These are phyloP conservation scores for Hyphopichia pseudoburtonii DNA, from an alignment of 1,139 yeast species.

Conservation along the genomic window DNA sequence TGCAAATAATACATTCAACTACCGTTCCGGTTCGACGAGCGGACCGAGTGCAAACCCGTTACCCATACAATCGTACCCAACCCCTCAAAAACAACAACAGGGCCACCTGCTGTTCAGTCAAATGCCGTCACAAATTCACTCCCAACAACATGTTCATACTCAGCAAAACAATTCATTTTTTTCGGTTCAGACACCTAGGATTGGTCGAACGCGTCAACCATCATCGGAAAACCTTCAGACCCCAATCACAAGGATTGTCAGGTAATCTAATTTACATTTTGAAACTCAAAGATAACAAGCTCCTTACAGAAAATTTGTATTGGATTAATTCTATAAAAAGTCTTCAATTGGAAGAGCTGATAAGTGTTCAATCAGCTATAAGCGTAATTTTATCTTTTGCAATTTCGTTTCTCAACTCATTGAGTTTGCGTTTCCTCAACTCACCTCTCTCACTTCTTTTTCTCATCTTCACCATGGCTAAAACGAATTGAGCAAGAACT, in stretches of 20 bases:
- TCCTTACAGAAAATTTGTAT: too few species aligned
- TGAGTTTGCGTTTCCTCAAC: conserved; percentile 22
- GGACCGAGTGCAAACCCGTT: not conserved
- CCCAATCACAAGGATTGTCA: conserved; percentile 40
- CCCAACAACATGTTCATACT: conserved; percentile 8
- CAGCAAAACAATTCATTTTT: not conserved
- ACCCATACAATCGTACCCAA: not conserved
- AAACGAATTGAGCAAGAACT: conserved; percentile 48
- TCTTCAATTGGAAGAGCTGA: too few species aligned
- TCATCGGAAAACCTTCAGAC: conserved; percentile 45
- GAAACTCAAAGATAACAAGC: too few species aligned
- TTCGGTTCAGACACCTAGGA: conserved; percentile 31
- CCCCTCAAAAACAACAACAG: conserved; percentile 2
- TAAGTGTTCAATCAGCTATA: conserved; percentile 1
- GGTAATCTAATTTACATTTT: too few species aligned
- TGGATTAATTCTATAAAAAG: too few species aligned
- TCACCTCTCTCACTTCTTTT: conserved; percentile 33
- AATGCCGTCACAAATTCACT: conserved; percentile 19
- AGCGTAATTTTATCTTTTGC: conserved; percentile 15
- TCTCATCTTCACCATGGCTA: conserved; percentile 55
- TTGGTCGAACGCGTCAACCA: conserved; percentile 38
- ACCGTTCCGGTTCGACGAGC: not conserved
- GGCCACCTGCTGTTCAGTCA: conserved; percentile 14
- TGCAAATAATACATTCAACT: conserved; percentile 26
- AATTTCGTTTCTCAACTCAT: conserved; percentile 29